Percentiles rank a stretch among this genome's conserved stretches.
Evolutionary conservation across 2,329 filamentous ascomycete genomes (phyloP).

Genomic region (Malbranchea cinnamomea): DNA sequence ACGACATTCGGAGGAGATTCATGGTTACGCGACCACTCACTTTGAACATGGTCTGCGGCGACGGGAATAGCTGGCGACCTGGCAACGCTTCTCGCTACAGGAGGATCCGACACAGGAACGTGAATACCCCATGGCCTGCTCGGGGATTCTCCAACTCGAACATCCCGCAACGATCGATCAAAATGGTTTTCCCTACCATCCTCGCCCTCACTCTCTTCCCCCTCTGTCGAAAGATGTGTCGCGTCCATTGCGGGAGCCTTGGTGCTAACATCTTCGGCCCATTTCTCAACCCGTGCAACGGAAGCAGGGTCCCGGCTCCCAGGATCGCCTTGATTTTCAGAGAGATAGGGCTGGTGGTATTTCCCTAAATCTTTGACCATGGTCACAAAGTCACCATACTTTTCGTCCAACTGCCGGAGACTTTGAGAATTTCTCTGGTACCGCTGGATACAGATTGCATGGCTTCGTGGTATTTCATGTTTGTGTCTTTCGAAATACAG

Average conservation of each 20-base stretch:
- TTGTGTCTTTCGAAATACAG: slow-evolving; percentile 91
- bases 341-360: slow-evolving; percentile 78
- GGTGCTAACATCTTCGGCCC: slow-evolving; percentile 63
- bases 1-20: slow-evolving; percentile 9
- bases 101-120: slow-evolving; percentile 57
- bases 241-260: slow-evolving; percentile 17
- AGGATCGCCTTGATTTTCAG: slow-evolving; percentile 31
- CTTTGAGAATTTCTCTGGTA: slow-evolving; percentile 79
- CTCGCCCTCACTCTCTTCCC: slow-evolving; percentile 28
- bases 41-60: slow-evolving; percentile 10
- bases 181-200: slow-evolving; percentile 59
- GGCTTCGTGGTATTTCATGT: slow-evolving; percentile 83
- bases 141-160: slow-evolving; percentile 85
- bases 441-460: slow-evolving; percentile 78
- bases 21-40: slow-evolving; percentile 10
- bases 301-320: slow-evolving; percentile 30
- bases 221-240: slow-evolving; percentile 21
- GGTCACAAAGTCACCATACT: slow-evolving; percentile 79
- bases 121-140: slow-evolving; percentile 86
- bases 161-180: slow-evolving; percentile 70
- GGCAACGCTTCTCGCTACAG: no score
- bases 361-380: slow-evolving; percentile 87
- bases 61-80: slow-evolving; percentile 13
- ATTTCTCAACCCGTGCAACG: slow-evolving; percentile 64
- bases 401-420: slow-evolving; percentile 77